Conservation (phyloP, 225 moss, liverwort and hornwort genomes). For the Rhytidiadelphus loreus region DNA sequence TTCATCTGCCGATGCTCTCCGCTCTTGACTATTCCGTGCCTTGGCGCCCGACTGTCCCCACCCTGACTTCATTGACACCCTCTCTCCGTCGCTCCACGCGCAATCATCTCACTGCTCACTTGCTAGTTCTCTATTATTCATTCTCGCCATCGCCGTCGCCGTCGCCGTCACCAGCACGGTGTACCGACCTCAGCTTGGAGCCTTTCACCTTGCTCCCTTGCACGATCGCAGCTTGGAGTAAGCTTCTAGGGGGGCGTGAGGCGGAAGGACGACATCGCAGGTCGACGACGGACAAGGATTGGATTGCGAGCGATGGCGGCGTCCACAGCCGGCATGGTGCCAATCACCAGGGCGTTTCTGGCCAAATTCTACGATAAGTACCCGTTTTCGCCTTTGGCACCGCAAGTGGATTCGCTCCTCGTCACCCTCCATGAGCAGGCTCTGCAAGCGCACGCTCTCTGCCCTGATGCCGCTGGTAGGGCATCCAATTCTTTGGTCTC, state of each 20-base stretch:
- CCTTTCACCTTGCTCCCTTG: background rate
- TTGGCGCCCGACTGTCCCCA: background rate
- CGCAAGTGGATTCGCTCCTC: conserved; percentile 15
- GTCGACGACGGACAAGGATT: background rate
- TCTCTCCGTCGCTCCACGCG: background rate
- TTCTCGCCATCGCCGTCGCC: background rate
- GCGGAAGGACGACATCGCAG: background rate
- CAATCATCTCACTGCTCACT: background rate
- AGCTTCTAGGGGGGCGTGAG: background rate
- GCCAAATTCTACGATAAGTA: conserved; percentile 57
- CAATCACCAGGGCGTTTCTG: conserved; percentile 39
- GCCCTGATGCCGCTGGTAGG: conserved; percentile 22
- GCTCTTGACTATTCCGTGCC: background rate
- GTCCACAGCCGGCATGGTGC: conserved; percentile 42
- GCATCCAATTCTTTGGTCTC: background rate
- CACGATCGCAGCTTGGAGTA: background rate
- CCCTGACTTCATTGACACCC: background rate
- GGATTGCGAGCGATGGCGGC: conserved; percentile 12
- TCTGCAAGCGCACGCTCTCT: background rate
- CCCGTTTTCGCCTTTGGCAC: conserved; percentile 23
- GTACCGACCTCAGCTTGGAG: background rate
- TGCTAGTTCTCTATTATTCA: background rate
- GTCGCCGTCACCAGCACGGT: background rate
- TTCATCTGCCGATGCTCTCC: background rate
- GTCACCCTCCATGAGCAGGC: conserved; percentile 4